Conservation (phyloP, 371 early-diverging fungal genomes). For the Rhizomucor miehei region DNA sequence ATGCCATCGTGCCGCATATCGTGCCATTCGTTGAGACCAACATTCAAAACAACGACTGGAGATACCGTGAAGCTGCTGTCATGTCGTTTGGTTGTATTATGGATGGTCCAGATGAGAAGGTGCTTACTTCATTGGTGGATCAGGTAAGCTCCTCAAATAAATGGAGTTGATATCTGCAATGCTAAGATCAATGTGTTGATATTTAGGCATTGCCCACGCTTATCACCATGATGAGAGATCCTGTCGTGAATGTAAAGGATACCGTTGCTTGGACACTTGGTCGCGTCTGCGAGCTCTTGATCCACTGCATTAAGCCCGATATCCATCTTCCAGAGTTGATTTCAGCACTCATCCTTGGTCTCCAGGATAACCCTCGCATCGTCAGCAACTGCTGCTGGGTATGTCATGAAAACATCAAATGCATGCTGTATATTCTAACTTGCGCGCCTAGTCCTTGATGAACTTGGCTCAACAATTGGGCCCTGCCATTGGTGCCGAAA, state of each 20-base stretch:
- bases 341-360: slow-evolving; percentile 73
- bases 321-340: slow-evolving; percentile 67
- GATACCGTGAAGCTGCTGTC: slow-evolving; percentile 91
- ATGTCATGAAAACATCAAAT: slow-evolving; percentile 54
- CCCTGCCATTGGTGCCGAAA: slow-evolving; percentile 39
- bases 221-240: slow-evolving; percentile 85
- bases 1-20: slow-evolving; percentile 73
- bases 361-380: slow-evolving; percentile 82
- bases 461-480: slow-evolving; percentile 77
- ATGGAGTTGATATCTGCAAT: too few relatives aligned
- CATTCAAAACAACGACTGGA: slow-evolving; percentile 84
- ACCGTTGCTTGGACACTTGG: slow-evolving; percentile 96
- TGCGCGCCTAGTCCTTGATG: slow-evolving; percentile 64
- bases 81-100: slow-evolving; percentile 97
- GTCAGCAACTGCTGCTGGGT: slow-evolving; percentile 92
- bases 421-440: slow-evolving; percentile 51
- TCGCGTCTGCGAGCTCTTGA: slow-evolving; percentile 76
- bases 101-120: slow-evolving; percentile 78
- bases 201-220: slow-evolving; percentile 75
- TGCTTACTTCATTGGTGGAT: slow-evolving; percentile 70
- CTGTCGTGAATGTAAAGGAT: slow-evolving; percentile 84
- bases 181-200: not conserved
- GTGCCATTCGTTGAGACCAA: slow-evolving; percentile 89
- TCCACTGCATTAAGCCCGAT: slow-evolving; percentile 72
- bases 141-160: slow-evolving; percentile 51